phyloP scores from a whole-genome alignment of 148 eudicot genomes.

The Amaranthus cruentus region DNA sequence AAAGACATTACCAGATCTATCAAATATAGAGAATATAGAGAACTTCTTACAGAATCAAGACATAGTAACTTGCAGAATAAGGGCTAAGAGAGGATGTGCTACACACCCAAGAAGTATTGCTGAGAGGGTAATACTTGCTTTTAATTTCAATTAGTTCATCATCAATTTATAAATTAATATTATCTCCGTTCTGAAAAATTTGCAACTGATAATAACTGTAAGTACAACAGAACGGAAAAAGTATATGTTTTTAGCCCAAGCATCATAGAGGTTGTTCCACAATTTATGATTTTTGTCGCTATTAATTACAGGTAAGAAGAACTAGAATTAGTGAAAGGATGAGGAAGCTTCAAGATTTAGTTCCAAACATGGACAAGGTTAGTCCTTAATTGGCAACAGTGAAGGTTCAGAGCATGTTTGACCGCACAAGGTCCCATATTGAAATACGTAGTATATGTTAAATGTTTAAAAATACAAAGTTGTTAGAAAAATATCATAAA shows the following conservation, averaged over 20 bases:
- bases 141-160: neutral
- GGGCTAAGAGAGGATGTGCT: constrained; percentile 91
- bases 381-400: too few relatives aligned
- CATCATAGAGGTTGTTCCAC: too few relatives aligned
- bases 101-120: constrained; percentile 99
- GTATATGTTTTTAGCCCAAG: too few relatives aligned
- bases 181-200: too few relatives aligned
- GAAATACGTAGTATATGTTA: too few relatives aligned
- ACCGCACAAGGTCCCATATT: too few relatives aligned
- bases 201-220: too few relatives aligned
- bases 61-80: constrained; percentile 55
- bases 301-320: constrained; percentile 62
- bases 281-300: constrained; percentile 1
- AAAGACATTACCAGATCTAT: constrained; percentile 40
- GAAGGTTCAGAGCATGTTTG: too few relatives aligned
- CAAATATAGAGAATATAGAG: constrained; percentile 38
- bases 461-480: too few relatives aligned
- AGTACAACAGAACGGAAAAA: too few relatives aligned
- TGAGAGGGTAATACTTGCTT: constrained; percentile 52
- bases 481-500: too few relatives aligned
- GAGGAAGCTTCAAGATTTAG: constrained; percentile 95
- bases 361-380: constrained; percentile 95
- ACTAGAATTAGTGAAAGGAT: constrained; percentile 85
- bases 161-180: too few relatives aligned
- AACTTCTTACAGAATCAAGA: constrained; percentile 54